Percentiles rank a stretch among this genome's conserved stretches.
Conservation (phyloP, 2,329 filamentous ascomycete species). For the Daldinia sp. region DNA sequence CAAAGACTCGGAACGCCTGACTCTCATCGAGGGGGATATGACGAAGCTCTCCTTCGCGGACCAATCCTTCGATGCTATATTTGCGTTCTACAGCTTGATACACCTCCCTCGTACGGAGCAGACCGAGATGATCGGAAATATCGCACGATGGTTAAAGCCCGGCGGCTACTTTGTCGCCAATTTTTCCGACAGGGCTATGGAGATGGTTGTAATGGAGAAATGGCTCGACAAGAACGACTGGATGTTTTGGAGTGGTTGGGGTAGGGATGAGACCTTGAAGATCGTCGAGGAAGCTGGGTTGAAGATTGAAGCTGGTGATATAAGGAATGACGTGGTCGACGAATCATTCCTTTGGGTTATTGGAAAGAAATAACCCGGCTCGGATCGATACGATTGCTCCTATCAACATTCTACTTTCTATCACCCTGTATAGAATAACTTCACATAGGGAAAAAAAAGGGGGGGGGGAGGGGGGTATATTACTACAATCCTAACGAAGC, state of each 20-base stretch:
- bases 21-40: conserved; percentile 52
- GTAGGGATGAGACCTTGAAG: conserved; percentile 46
- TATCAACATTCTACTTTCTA: too few relatives aligned
- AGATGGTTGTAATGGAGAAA: conserved; percentile 45
- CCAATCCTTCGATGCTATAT: conserved; percentile 55
- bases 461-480: too few relatives aligned
- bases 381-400: background rate
- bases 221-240: conserved; percentile 53
- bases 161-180: conserved; percentile 60
- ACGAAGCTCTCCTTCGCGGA: conserved; percentile 44
- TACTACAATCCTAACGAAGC: too few relatives aligned
- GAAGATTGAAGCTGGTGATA: background rate
- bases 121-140: conserved; percentile 52
- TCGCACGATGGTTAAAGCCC: conserved; percentile 58
- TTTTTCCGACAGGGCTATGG: conserved; percentile 48
- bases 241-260: conserved; percentile 56
- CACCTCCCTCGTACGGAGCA: conserved; percentile 63
- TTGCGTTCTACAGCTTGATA: conserved; percentile 63
- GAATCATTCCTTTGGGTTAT: background rate
- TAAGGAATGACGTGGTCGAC: background rate
- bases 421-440: too few relatives aligned
- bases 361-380: background rate
- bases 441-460: too few relatives aligned
- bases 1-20: conserved; percentile 31
- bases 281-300: conserved; percentile 38